Percentiles rank a stretch among this genome's conserved stretches.
phyloP scores from a whole-genome alignment of 2,329 filamentous ascomycete species.

The Curvularia sp. region DNA sequence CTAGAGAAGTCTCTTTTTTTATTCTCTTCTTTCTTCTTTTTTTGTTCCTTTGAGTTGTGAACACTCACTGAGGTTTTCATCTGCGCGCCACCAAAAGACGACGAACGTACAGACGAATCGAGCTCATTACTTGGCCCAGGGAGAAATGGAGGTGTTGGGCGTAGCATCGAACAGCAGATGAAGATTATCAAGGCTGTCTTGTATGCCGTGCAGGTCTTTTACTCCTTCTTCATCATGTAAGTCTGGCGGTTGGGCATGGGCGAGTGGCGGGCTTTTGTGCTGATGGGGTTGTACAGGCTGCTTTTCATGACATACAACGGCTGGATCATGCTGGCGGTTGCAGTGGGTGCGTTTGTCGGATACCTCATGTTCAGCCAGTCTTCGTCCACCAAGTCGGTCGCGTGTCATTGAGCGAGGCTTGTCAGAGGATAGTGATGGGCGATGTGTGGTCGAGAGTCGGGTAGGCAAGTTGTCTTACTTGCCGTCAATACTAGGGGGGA shows the following conservation, averaged over 20 bases:
- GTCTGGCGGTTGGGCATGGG: slow-evolving; percentile 51
- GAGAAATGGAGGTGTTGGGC: slow-evolving; percentile 60
- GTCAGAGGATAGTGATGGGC: not conserved
- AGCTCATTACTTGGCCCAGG: slow-evolving; percentile 79
- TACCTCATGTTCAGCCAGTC: slow-evolving; percentile 79
- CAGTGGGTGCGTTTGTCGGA: slow-evolving; percentile 85
- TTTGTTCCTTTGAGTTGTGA: slow-evolving; percentile 14
- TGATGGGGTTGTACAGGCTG: slow-evolving; percentile 67
- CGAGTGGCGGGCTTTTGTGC: not conserved
- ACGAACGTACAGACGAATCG: slow-evolving; percentile 53
- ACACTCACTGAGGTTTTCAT: slow-evolving; percentile 39
- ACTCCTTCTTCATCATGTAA: slow-evolving; percentile 99
- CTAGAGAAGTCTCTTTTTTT: slow-evolving; percentile 16
- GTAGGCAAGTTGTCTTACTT: not conserved
- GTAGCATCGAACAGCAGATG: slow-evolving; percentile 70
- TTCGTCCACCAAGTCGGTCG: slow-evolving; percentile 80
- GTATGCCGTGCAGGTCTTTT: slow-evolving; percentile 95
- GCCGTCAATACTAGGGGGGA: not conserved
- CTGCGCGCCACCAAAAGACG: slow-evolving; percentile 30
- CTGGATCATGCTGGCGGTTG: slow-evolving; percentile 93
- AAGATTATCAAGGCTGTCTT: slow-evolving; percentile 81
- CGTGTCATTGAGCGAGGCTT: slow-evolving; percentile 73
- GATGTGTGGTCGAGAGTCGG: not conserved
- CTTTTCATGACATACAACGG: slow-evolving; percentile 99
- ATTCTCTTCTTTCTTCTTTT: slow-evolving; percentile 12